A percentile compares a stretch with the other conserved stretches of the same genome.
phyloP scores from a whole-genome alignment of 768 basidiomycete genomes.

The Naganishia friedmannii region DNA sequence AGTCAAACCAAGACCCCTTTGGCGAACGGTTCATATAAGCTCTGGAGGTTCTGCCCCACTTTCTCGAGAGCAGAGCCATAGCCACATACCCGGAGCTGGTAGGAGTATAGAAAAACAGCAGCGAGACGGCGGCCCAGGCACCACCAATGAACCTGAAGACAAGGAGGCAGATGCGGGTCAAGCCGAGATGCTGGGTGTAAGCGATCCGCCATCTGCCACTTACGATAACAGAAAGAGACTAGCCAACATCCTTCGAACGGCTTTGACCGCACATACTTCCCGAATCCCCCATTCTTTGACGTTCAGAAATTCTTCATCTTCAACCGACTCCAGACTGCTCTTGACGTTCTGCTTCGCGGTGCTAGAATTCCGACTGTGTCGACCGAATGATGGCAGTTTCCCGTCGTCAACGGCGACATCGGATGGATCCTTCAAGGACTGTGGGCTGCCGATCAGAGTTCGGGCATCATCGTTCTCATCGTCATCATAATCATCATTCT shows the following conservation, averaged over 20 bases:
- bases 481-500: not conserved
- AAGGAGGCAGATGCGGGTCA: no score
- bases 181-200: not conserved
- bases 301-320: conserved; percentile 9
- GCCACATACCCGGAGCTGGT: conserved; percentile 45
- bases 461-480: conserved; percentile 36
- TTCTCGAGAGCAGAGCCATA: no score
- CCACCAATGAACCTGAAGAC: conserved; percentile 42
- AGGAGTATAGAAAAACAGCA: conserved; percentile 47
- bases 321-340: conserved; percentile 4
- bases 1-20: conserved; percentile 48
- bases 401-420: not conserved
- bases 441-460: conserved; percentile 40
- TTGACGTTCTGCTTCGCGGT: not conserved
- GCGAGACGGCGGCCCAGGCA: conserved; percentile 45
- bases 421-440: conserved; percentile 11
- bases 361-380: conserved; percentile 16
- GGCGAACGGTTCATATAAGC: not conserved
- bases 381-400: not conserved
- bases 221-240: conserved; percentile 47
- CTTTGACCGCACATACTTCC: conserved; percentile 41
- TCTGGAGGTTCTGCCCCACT: no score
- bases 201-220: conserved; percentile 17
- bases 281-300: conserved; percentile 43
- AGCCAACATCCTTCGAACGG: conserved; percentile 40